These are phyloP conservation scores for Candida xyloterini DNA, from an alignment of 805 yeast genomes.

Conservation along the genomic window DNA sequence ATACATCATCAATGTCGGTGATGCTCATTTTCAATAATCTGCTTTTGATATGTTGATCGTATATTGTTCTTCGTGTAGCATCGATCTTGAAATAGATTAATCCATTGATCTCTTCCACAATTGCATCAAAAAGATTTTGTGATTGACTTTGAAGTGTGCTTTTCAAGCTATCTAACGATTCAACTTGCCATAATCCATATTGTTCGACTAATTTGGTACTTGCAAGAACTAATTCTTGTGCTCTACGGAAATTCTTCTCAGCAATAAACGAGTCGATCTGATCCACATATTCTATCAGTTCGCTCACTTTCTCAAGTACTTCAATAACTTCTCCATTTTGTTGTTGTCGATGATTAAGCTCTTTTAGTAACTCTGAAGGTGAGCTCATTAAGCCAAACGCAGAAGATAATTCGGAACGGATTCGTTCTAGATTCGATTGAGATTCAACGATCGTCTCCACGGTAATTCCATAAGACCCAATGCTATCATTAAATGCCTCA, in stretches of 20 bases:
- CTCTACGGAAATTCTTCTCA: slow-evolving; percentile 60
- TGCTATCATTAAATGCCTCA: slow-evolving; percentile 79
- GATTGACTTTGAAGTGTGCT: slow-evolving; percentile 54
- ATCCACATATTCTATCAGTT: slow-evolving; percentile 55
- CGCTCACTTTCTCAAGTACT: slow-evolving; percentile 63
- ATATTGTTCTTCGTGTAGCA: slow-evolving; percentile 29
- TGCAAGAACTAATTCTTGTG: slow-evolving; percentile 37
- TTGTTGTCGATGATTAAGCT: slow-evolving; percentile 60
- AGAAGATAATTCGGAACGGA: slow-evolving; percentile 19
- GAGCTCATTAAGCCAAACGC: slow-evolving; percentile 33
- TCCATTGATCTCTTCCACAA: slow-evolving; percentile 72
- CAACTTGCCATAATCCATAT: slow-evolving; percentile 55
- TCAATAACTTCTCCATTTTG: slow-evolving; percentile 68
- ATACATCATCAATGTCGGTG: slow-evolving; percentile 27
- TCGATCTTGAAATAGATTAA: slow-evolving; percentile 37
- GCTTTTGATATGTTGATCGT: slow-evolving; percentile 21
- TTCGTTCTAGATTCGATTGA: slow-evolving; percentile 37
- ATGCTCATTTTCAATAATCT: slow-evolving; percentile 20
- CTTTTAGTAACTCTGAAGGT: slow-evolving; percentile 56
- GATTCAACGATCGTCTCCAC: slow-evolving; percentile 62
- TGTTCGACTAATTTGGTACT: slow-evolving; percentile 45
- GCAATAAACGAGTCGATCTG: slow-evolving; percentile 63
- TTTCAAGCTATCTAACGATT: slow-evolving; percentile 49
- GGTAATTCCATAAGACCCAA: slow-evolving; percentile 78
- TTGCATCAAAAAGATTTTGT: slow-evolving; percentile 60